Conservation (phyloP, 179 eudicot species). For the Drosera spatulata region DNA sequence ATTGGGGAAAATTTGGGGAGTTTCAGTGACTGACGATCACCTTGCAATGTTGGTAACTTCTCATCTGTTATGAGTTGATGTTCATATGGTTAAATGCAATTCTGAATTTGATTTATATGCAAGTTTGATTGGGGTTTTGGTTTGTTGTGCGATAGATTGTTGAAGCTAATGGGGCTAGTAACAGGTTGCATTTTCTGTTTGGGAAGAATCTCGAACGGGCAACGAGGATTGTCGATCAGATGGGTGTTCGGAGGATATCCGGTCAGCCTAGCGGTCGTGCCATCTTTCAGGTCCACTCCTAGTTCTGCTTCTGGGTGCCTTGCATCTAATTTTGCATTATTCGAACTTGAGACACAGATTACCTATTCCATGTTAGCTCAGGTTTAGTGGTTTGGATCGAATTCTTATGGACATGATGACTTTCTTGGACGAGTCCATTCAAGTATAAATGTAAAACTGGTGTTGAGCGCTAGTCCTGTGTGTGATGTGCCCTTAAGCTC, state of each 20-base stretch:
- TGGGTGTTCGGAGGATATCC: constrained; percentile 59
- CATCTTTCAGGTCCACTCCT: constrained; percentile 50
- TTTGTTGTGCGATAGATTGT: too few species aligned
- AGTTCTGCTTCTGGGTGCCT: not conserved
- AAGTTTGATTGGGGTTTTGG: not conserved
- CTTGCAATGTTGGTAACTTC: constrained; percentile 39
- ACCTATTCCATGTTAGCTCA: too few species aligned
- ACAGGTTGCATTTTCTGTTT: constrained; percentile 71
- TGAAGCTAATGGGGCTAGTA: too few species aligned
- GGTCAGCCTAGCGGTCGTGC: constrained; percentile 73
- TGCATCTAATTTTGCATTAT: too few species aligned
- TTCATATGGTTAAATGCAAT: not conserved
- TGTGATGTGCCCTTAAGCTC: too few species aligned
- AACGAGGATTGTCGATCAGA: constrained; percentile 69
- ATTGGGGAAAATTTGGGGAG: constrained; percentile 3
- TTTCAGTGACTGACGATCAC: constrained; percentile 42
- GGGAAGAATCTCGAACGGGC: constrained; percentile 90
- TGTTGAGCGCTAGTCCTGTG: too few species aligned
- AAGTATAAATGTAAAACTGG: too few species aligned
- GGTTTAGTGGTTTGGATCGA: too few species aligned
- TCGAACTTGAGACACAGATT: too few species aligned
- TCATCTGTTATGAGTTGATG: not conserved
- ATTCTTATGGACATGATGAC: too few species aligned
- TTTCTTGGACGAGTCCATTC: too few species aligned
- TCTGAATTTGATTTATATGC: not conserved